Evolutionary conservation across 2,329 filamentous ascomycete species (phyloP).

Genomic region (Ophiostoma perfectum): DNA sequence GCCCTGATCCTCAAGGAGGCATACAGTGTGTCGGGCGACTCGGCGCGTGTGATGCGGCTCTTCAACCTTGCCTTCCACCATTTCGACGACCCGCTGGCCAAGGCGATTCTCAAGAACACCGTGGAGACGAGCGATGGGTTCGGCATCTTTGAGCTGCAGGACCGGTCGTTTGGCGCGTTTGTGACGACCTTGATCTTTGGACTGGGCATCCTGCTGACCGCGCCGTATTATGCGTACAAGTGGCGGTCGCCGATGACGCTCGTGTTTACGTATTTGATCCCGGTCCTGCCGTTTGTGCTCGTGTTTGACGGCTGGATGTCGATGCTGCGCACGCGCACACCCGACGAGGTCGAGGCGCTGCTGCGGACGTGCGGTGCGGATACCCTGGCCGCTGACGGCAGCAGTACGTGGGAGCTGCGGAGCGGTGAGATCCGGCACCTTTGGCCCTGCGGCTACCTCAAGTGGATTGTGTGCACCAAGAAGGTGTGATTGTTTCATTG

Average conservation of each 20-base stretch:
- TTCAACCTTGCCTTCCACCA: conserved; percentile 75
- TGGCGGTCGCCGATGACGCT: conserved; percentile 50
- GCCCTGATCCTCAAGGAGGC: conserved; percentile 38
- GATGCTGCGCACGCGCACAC: conserved; percentile 60
- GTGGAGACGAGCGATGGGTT: conserved; percentile 61
- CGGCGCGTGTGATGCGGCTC: conserved; percentile 51
- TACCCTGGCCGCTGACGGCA: conserved; percentile 28
- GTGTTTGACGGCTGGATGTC: conserved; percentile 66
- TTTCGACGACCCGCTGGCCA: conserved; percentile 60
- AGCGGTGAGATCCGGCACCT: conserved; percentile 45
- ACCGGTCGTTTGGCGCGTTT: conserved; percentile 52
- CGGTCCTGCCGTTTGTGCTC: conserved; percentile 61
- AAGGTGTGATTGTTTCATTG: neutral
- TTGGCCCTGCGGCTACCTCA: conserved; percentile 47
- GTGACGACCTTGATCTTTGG: conserved; percentile 49
- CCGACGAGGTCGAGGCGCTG: conserved; percentile 58
- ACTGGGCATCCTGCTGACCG: conserved; percentile 45
- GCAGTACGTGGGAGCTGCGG: conserved; percentile 43
- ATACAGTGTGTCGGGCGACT: neutral
- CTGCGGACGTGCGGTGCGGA: conserved; percentile 48
- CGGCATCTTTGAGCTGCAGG: conserved; percentile 70
- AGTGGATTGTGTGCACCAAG: conserved; percentile 49
- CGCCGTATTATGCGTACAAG: conserved; percentile 50
- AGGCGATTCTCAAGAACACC: conserved; percentile 57
- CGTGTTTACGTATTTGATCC: conserved; percentile 61